Percentiles rank a stretch among this genome's conserved stretches.
Conservation (phyloP, 805 yeast genomes). For the Cyberlindnera xishuangbannaensis region DNA sequence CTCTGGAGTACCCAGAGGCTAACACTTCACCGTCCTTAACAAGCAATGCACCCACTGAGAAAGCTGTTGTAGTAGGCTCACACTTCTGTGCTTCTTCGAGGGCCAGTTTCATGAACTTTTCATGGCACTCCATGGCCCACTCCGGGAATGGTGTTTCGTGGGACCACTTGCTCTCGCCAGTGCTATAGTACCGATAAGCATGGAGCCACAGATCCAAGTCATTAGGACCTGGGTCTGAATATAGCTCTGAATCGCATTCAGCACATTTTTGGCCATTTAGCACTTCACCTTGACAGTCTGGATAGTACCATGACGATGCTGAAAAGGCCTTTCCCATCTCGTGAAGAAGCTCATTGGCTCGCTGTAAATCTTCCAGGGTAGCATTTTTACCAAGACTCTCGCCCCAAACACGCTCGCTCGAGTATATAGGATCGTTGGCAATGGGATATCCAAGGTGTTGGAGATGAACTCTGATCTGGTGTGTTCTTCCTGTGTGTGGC, state of each 20-base stretch:
- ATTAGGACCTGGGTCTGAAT: conserved; percentile 83
- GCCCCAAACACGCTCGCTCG: conserved; percentile 82
- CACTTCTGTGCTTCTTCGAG: conserved; percentile 74
- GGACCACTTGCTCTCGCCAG: conserved; percentile 26
- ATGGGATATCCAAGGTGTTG: conserved; percentile 88
- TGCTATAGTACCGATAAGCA: conserved; percentile 73
- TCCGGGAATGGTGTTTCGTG: conserved; percentile 23
- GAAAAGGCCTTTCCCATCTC: conserved; percentile 64
- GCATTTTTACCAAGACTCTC: conserved; percentile 52
- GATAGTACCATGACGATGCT: conserved; percentile 33
- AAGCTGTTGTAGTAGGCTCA: conserved; percentile 78
- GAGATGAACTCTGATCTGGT: conserved; percentile 90
- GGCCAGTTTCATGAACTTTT: conserved; percentile 67
- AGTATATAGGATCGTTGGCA: conserved; percentile 87
- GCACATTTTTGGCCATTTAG: conserved; percentile 54
- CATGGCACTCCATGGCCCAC: conserved; percentile 51
- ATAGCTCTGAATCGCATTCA: conserved; percentile 63
- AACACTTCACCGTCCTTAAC: conserved; percentile 57
- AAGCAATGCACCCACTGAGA: conserved; percentile 89
- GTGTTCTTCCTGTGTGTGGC: conserved; percentile 92
- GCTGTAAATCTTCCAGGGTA: conserved; percentile 43
- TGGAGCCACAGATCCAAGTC: conserved; percentile 89
- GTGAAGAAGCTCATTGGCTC: conserved; percentile 46
- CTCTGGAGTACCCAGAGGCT: conserved; percentile 86
- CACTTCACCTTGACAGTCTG: conserved; percentile 50